Conservation (phyloP, 352 stramenopile genomes). For the Globisporangium emineosum region DNA sequence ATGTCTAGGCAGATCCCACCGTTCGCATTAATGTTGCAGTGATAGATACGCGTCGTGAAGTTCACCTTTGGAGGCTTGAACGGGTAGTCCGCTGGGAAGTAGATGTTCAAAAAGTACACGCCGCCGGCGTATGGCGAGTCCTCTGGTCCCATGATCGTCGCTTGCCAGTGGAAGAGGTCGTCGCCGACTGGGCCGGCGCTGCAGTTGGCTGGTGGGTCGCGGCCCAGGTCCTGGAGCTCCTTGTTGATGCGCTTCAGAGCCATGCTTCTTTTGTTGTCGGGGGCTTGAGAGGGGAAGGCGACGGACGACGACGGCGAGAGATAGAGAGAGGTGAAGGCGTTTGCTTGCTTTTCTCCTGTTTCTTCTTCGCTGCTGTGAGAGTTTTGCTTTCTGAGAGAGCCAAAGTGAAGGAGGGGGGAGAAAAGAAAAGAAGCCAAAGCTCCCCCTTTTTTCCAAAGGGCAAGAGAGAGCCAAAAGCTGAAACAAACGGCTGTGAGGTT, state of each 20-base stretch:
- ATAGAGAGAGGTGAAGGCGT: not conserved
- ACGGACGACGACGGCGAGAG: not conserved
- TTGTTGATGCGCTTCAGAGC: slow-evolving; percentile 96
- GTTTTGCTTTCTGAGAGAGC: slow-evolving; percentile 34
- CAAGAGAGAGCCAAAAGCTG: not conserved
- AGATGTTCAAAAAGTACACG: slow-evolving; percentile 99
- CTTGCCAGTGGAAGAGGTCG: slow-evolving; percentile 98
- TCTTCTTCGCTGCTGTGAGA: slow-evolving; percentile 32
- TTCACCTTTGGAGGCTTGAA: slow-evolving; percentile 99
- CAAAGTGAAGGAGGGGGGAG: slow-evolving; percentile 12
- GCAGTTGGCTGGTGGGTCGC: slow-evolving; percentile 98
- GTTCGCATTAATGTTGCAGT: slow-evolving; percentile 99
- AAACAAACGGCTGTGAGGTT: not conserved
- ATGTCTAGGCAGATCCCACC: slow-evolving; percentile 99
- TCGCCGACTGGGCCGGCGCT: slow-evolving; percentile 97
- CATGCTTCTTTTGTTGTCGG: slow-evolving; percentile 40
- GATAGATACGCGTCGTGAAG: slow-evolving; percentile 99
- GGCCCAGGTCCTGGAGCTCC: slow-evolving; percentile 92
- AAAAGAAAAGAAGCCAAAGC: slow-evolving; percentile 24
- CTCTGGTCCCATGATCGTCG: slow-evolving; percentile 97
- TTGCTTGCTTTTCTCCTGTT: slow-evolving; percentile 20
- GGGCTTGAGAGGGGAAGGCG: not conserved
- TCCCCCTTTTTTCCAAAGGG: too few relatives aligned
- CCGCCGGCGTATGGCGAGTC: slow-evolving; percentile 97
- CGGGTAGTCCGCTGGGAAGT: slow-evolving; percentile 99